Evolutionary conservation across 2,329 filamentous ascomycete genomes (phyloP), one percentile per base, ranked within the genome.

Genomic region (Aspergillus fijiensis): DNA sequence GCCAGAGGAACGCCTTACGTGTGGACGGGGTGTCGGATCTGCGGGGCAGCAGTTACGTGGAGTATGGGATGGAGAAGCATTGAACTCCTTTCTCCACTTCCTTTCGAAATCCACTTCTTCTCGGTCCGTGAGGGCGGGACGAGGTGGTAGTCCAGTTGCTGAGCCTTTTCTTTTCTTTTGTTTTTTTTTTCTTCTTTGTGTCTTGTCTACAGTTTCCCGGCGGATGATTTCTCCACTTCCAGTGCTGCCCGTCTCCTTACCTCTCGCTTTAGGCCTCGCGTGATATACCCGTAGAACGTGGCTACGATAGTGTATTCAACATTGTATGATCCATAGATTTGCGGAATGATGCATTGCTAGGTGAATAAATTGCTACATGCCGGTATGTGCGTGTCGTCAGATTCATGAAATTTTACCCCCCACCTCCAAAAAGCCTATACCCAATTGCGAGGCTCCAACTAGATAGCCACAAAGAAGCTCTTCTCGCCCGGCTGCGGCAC

Each of bases 401-500:
- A 45, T 45, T 45, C 57, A 53, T 64, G 39, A 55, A 14, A 58
- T n/a, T 57, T 55, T 35, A 7, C 31, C 16, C 4, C 23, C 23
- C 23, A 4, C 23, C 1, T 23, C 23, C 23, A 23, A 23, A 23
- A 23, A 23, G 23, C 23, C 23, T 3, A 31, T 19, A 19, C 5
- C 27, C 10, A 51, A 51, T 12, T 11, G 29, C 27, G 4, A 33
- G 2, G 21, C 23, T 29, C 42, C 2, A 21, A 51, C 62, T 66
- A 78, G 60, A 80, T 80, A 35, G 71, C 70, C 60, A 79, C 74
- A 64, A 80, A 80, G 65, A 80, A 80, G 49, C 76, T 84, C 69
- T 85, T 81, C 64, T 78, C 79, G 4, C 81, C 84, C 50, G 82
- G 79, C 49, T 76, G 76, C 5, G 82, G 80, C 29, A 78, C 72